phyloP scores from a whole-genome alignment of 176 grass and related monocot genomes.

The Carex pumila region DNA sequence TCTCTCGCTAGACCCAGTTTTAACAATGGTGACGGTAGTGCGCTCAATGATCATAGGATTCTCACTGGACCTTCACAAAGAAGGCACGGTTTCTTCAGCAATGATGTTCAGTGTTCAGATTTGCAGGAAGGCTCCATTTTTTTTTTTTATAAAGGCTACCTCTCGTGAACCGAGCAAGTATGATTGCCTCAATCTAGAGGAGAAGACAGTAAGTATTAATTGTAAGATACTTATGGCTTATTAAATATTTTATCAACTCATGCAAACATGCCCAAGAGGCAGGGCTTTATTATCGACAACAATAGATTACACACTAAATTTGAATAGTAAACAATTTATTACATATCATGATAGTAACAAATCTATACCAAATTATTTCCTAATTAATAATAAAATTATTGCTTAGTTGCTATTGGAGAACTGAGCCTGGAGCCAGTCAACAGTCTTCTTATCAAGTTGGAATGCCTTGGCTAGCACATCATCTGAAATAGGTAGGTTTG shows the following conservation, averaged over 20 bases:
- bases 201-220: background rate
- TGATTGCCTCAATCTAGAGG: background rate
- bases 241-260: background rate
- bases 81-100: too few species aligned
- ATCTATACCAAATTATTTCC: background rate
- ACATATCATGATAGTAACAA: background rate
- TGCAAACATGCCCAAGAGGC: background rate
- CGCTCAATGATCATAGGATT: too few species aligned
- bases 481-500: constrained; percentile 3
- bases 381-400: background rate
- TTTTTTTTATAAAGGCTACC: background rate
- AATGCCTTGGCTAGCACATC: constrained; percentile 4
- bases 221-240: background rate
- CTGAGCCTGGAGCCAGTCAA: background rate
- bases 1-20: too few species aligned
- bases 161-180: background rate
- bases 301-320: background rate
- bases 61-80: too few species aligned
- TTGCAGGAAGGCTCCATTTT: background rate
- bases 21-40: too few species aligned
- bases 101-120: too few species aligned
- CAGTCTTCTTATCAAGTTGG: background rate
- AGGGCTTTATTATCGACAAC: background rate
- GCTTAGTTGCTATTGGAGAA: background rate
- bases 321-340: too few species aligned